Evolutionary conservation across 1,139 yeast genomes (phyloP), one percentile per base, ranked within the genome.

Genomic region (Candida labiduridarum): DNA sequence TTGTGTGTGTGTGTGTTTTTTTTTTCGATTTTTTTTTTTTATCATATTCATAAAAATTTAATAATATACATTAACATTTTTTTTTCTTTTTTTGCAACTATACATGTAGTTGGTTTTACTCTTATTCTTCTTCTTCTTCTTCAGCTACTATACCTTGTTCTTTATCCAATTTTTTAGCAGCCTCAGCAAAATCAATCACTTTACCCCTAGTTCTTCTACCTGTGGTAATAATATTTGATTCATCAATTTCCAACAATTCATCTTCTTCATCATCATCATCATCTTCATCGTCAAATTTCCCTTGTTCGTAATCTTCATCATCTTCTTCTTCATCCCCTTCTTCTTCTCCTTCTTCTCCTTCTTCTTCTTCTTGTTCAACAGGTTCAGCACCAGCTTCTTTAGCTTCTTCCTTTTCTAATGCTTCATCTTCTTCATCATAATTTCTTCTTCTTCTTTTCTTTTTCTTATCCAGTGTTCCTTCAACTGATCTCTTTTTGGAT

Each of bases 201-300:
- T 86, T 88, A 18, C 97, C 96, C 59, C 97, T 83, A 11, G 97
- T 90, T 74, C 98, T 87, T 69, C 96, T 82, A 12, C 96, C 96
- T 27, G 84, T 75, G 25, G 87, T 78, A 56, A 91, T 89, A 64
- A 91, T 91, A 68, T 92, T 92, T 45, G 92, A 74, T 41, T 87
- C 78, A 64, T 91, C 97, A 59, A 92, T 89, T 67, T 89, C 97
- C 15, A 82, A 82, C 60, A 90, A 76, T 59, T 87, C 95, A 61
- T 89, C 96, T 41, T 89, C 96, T 38, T 85, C 95, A 36, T 76
- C 82, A 19, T 78, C 83, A 22, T 82, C 87, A n/a, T 78, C 81
- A 41, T 65, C 71, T 19, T 19, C 22, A 5, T 76, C 85, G 12
- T 76, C 80, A 33, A 75, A 79, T 34, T 73, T 78, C 27, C 69